phyloP scores from a whole-genome alignment of 1,284 basidiomycete genomes.

The Schizophyllum amplum region DNA sequence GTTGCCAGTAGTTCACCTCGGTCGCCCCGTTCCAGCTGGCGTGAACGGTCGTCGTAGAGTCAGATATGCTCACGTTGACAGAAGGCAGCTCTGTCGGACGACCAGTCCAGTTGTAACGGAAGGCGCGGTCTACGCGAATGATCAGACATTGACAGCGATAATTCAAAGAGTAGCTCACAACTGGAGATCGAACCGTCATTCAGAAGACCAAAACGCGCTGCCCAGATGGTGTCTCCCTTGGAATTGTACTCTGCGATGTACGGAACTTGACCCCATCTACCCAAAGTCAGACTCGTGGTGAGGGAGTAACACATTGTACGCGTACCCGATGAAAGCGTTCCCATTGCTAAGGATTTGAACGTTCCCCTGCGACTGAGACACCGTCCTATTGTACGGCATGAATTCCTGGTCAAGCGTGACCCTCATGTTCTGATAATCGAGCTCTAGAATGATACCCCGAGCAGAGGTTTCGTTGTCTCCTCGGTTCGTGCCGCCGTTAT shows the following conservation, averaged over 20 bases:
- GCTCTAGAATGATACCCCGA: neutral
- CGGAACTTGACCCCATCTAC: neutral
- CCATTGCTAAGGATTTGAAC: neutral
- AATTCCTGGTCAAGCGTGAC: neutral
- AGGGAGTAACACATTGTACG: neutral
- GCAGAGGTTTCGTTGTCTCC: neutral
- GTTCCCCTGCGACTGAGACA: neutral
- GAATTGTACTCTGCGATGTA: neutral
- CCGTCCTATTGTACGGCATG: neutral
- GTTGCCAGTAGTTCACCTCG: slow-evolving; percentile 2
- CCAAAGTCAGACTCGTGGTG: neutral
- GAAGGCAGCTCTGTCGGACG: neutral
- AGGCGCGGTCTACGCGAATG: neutral
- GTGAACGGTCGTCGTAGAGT: neutral
- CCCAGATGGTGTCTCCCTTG: neutral
- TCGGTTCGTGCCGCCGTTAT: neutral
- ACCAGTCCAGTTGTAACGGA: neutral
- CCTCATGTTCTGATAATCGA: neutral
- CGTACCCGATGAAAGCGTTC: neutral
- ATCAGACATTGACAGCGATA: neutral
- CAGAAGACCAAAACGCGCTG: neutral
- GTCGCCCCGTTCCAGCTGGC: slow-evolving; percentile 11
- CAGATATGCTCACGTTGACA: neutral
- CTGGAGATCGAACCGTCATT: neutral
- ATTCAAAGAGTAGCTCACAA: neutral